Base-by-base conservation (phyloP, 306 rosid species). In the Begonia loranthoides region DNA sequence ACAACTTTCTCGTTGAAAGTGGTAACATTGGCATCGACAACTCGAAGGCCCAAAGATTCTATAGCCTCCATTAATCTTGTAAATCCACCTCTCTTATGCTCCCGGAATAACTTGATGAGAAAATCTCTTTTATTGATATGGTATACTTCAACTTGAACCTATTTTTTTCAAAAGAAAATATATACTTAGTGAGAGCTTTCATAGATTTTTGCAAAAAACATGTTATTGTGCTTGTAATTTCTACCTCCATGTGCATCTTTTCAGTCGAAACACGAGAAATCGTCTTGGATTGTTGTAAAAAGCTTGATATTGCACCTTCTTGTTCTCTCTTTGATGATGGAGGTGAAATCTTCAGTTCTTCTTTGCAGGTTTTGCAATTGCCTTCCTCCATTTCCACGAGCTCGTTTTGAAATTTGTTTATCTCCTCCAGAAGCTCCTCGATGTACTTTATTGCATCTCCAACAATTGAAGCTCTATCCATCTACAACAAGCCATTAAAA, bases 401-500 rank as follows among this genome's bases (percentile, higher is more conserved):
- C 76, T 77, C 77, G 19, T 84, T 72, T 41, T 57, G 36, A 21
- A 88, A 87, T 51, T 67, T 65, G 40, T 67, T 59, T 22, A 41
- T 61, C 59, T 77, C 72, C 13, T 53, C 58, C 66, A 69, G 61
- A 72, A 88, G 64, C 66, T 81, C 95, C 56, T 66, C 46, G 63
- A 88, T 81, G 58, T 81, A 82, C 47, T 69, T 71, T 63, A 79
- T 57, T 15, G 95, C 97, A 17, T 88, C 95, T 49, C 56, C 73
- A 34, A 77, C 44, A 70, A 77, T 84, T 9, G 97, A 15, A 60
- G 76, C 73, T 65, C 58, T 75, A 62, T 88, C 82, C 95, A 88
- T 84, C 97, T 88, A 70, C 36, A 58, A 58, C 34, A n/a, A 58
- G 36, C 9, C 55, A 59, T 53, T 36, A 62, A 13, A 55, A 3